Evolutionary conservation across 2,329 filamentous ascomycete species (phyloP).

Genomic region (Diaporthe batatas): DNA sequence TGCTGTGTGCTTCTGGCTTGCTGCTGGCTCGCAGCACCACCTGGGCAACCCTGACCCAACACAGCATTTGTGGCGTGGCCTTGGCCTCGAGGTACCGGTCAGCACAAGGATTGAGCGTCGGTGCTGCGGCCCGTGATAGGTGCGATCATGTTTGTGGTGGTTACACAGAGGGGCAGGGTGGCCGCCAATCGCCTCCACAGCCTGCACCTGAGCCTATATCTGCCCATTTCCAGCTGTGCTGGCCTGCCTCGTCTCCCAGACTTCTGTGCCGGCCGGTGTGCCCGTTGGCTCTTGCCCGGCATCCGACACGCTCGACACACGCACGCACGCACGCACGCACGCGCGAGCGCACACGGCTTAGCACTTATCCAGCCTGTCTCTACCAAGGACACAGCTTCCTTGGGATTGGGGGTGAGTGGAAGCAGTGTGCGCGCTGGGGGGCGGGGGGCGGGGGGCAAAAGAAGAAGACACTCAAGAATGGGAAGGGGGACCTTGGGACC

Average conservation of each 20-base stretch:
- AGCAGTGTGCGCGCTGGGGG: too few species aligned
- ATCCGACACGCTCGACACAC: conserved; percentile 5
- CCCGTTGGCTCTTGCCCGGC: conserved; percentile 7
- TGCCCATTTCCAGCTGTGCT: neutral
- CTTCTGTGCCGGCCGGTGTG: conserved; percentile 30
- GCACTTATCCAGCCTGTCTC: conserved; percentile 6
- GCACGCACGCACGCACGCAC: conserved; percentile 5
- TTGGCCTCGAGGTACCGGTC: conserved; percentile 27
- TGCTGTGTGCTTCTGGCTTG: conserved; percentile 25
- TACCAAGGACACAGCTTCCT: neutral
- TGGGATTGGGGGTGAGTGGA: too few species aligned
- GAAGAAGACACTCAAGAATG: neutral
- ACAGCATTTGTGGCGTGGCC: conserved; percentile 26
- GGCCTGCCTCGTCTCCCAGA: neutral
- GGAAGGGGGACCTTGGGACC: too few species aligned
- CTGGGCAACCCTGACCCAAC: conserved; percentile 1
- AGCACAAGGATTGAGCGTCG: neutral
- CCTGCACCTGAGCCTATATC: conserved; percentile 4
- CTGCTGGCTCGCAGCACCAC: neutral
- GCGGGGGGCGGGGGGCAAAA: too few species aligned
- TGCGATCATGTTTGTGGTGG: conserved; percentile 31
- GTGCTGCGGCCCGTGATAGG: conserved; percentile 23
- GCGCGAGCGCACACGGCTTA: neutral
- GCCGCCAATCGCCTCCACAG: conserved; percentile 21
- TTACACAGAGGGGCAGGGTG: conserved; percentile 27